These are phyloP conservation scores for Solanum arcanum DNA, from an alignment of 257 asterid species.

Conservation along the genomic window DNA sequence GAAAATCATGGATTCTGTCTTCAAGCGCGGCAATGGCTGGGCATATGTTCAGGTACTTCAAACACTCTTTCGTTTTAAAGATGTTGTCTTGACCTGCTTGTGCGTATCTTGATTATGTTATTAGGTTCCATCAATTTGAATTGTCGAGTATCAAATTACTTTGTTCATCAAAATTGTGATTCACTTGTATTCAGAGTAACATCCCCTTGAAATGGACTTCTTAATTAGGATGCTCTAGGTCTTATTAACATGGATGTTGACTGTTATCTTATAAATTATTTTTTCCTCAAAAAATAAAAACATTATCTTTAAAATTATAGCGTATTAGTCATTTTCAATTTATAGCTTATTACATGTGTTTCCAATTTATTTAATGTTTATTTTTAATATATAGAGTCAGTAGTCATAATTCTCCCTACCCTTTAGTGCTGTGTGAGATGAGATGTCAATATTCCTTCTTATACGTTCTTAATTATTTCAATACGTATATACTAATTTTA, in stretches of 20 bases:
- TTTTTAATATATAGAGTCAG: not conserved
- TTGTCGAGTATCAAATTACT: not conserved
- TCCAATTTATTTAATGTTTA: not conserved
- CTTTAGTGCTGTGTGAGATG: not conserved
- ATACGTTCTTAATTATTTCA: not conserved
- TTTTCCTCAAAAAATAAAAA: not conserved
- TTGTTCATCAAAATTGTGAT: not conserved
- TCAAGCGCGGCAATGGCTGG: slow-evolving; percentile 89
- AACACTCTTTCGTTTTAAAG: not conserved
- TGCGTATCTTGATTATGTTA: not conserved
- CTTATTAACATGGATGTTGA: not conserved
- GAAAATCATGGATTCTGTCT: slow-evolving; percentile 72
- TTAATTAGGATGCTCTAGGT: not conserved
- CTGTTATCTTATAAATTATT: not conserved
- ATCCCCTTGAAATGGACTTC: not conserved
- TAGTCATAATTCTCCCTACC: not conserved
- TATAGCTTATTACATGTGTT: not conserved
- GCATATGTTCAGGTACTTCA: slow-evolving; percentile 81
- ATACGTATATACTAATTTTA: not conserved
- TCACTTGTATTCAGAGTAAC: not conserved
- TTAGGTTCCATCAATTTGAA: not conserved
- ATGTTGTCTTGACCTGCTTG: not conserved
- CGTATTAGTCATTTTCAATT: not conserved
- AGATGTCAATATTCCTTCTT: not conserved
- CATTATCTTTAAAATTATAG: not conserved